Base-by-base conservation (phyloP, 306 rosid species). In the Alnus glutinosa region DNA sequence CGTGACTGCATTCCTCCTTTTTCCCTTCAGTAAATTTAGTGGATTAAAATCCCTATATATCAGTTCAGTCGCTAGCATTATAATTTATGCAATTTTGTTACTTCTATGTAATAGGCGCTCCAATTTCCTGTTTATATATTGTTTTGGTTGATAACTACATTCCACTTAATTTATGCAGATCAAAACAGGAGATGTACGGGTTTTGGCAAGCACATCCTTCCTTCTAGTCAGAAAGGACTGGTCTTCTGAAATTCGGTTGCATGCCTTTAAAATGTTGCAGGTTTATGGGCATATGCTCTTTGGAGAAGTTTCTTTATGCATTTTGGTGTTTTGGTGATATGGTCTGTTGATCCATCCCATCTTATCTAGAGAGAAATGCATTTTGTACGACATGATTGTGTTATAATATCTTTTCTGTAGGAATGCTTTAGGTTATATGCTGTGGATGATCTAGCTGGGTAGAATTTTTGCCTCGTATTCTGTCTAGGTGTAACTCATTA, bases 171-270 rank as follows among this genome's bases (percentile, higher is more conserved):
- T 54, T 80, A 7, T 85, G 61, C 88, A 95, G 99, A 71, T 91
- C 71, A 93, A 93, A 84, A 54, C 89, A 2, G 99, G 98, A 77
- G 94, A 93, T 71, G 71, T 90, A 67, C 85, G 91, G 63, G 73
- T 81, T 74, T 83, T 95, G 87, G 99, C 93, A 34, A 95, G 83
- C 86, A 86, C 92, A 32, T 86, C 97, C 5, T 87, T 93, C 79
- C 81, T 83, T 83, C 77, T 95, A 81, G 99, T 91, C 50, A 93
- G 85, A 68, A 95, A 84, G 85, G 90, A 93, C 37, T 91, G 97
- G 97, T 90, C 99, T n/a, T 84, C 96, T 13, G 99, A 90, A 87
- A 95, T 95, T 77, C 94, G 98, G 82, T 79, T 95, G 85, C 99
- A 95, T 74, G 97, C 99, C n/a, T 89, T 88, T 77, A 95, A 93